These are phyloP conservation scores for Rubia balearica DNA, from an alignment of 305 asterid genomes.

Conservation along the genomic window DNA sequence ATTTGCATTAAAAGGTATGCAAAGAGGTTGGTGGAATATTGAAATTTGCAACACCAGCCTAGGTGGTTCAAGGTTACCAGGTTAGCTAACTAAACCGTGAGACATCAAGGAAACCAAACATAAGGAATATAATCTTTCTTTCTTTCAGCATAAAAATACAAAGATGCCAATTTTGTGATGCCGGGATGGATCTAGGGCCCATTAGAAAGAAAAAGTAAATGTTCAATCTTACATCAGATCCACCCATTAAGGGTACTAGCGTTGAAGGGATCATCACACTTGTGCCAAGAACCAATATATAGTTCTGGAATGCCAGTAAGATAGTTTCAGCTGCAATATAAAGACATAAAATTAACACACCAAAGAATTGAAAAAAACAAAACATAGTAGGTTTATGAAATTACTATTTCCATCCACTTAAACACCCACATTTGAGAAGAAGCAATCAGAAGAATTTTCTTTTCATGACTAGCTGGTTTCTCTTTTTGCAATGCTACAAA, in stretches of 20 bases:
- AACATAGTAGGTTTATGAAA: not conserved
- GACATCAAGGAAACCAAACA: not conserved
- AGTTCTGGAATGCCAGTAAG: constrained; percentile 91
- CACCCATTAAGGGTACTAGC: constrained; percentile 92
- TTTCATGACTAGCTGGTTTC: not conserved
- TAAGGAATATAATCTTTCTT: not conserved
- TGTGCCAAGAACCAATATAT: constrained; percentile 80
- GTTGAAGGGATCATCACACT: constrained; percentile 89
- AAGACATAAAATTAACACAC: constrained; percentile 3
- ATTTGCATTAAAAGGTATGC: not conserved
- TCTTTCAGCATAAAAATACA: not conserved
- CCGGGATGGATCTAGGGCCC: not conserved
- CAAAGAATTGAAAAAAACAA: not conserved
- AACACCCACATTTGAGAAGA: not conserved
- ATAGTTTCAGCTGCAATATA: constrained; percentile 87
- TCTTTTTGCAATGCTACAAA: not conserved
- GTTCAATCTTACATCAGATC: constrained; percentile 61
- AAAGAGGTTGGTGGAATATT: too few relatives aligned
- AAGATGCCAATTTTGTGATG: not conserved
- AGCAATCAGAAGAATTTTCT: not conserved
- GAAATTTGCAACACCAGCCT: not conserved
- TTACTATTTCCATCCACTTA: not conserved
- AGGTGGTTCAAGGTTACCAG: not conserved
- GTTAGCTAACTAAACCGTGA: not conserved
- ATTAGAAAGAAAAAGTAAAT: constrained; percentile 1